phyloP scores from a whole-genome alignment of 2,329 filamentous ascomycete genomes.

The Fusarium fujikuroi region DNA sequence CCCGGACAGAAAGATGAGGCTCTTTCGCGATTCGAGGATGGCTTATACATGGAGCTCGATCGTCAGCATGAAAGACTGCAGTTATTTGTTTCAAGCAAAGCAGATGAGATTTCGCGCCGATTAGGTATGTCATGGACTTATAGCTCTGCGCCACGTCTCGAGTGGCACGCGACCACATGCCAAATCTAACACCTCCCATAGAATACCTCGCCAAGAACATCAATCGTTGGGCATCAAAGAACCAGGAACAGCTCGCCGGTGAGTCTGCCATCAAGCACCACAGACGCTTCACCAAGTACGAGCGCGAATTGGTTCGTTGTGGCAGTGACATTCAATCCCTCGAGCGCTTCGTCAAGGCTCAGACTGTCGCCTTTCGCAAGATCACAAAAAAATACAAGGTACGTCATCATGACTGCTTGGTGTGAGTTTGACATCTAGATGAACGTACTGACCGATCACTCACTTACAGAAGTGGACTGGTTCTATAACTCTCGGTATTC shows the following conservation, averaged over 20 bases:
- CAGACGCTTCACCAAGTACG: slow-evolving; percentile 64
- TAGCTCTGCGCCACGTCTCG: slow-evolving; percentile 8
- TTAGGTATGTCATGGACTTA: slow-evolving; percentile 62
- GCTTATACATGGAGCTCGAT: slow-evolving; percentile 76
- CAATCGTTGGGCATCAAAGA: slow-evolving; percentile 58
- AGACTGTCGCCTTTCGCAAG: slow-evolving; percentile 81
- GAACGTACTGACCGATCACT: slow-evolving; percentile 2
- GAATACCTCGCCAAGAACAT: slow-evolving; percentile 62
- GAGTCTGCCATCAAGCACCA: slow-evolving; percentile 58
- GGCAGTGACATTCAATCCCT: slow-evolving; percentile 78
- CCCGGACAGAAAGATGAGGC: slow-evolving; percentile 73
- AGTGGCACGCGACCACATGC: slow-evolving; percentile 28
- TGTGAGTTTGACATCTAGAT: background rate
- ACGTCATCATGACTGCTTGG: background rate
- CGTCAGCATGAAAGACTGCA: slow-evolving; percentile 81
- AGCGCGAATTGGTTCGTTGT: slow-evolving; percentile 64
- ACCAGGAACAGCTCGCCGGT: slow-evolving; percentile 41
- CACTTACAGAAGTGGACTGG: slow-evolving; percentile 78
- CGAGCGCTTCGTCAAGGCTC: slow-evolving; percentile 77
- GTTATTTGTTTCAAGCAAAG: slow-evolving; percentile 82
- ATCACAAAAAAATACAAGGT: slow-evolving; percentile 84
- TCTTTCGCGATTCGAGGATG: slow-evolving; percentile 73
- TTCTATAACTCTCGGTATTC: slow-evolving; percentile 70
- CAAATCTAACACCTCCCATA: slow-evolving; percentile 45
- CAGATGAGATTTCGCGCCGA: slow-evolving; percentile 78